Percentiles rank a stretch among this genome's conserved stretches.
Conservation (phyloP, 192 early-diverging fungal genomes). For the Dissophora globulifera region DNA sequence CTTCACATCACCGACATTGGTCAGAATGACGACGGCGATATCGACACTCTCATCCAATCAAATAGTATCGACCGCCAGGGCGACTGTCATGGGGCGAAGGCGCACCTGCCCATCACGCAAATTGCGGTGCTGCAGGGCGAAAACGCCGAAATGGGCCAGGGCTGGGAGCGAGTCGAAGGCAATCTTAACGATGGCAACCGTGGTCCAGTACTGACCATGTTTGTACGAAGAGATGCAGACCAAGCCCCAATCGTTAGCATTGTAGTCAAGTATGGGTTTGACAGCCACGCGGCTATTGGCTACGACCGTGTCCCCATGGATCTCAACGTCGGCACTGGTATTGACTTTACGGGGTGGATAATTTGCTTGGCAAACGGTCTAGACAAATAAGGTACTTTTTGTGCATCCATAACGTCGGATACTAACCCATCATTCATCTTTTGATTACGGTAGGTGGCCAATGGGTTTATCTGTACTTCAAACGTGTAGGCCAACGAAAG, state of each 20-base stretch:
- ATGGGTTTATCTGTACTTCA: constrained; percentile 50
- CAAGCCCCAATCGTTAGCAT: constrained; percentile 49
- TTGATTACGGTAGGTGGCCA: too few species aligned
- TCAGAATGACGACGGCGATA: not conserved
- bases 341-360: too few species aligned
- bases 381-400: too few species aligned
- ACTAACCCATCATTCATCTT: too few species aligned
- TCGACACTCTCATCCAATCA: not conserved
- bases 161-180: constrained; percentile 40
- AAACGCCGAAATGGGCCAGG: constrained; percentile 22
- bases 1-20: constrained; percentile 35
- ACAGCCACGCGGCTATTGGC: constrained; percentile 50
- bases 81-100: constrained; percentile 1
- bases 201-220: constrained; percentile 45
- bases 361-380: too few species aligned
- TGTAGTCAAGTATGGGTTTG: constrained; percentile 55
- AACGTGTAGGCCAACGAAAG: constrained; percentile 17
- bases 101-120: constrained; percentile 37
- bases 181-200: constrained; percentile 45
- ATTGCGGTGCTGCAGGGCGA: constrained; percentile 35
- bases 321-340: constrained; percentile 51
- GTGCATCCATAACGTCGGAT: too few species aligned
- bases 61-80: too few species aligned
- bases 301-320: constrained; percentile 55
- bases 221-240: constrained; percentile 30